A percentile compares a stretch with the other conserved stretches of the same genome.
phyloP scores from a whole-genome alignment of 176 grass and related monocot species.

The Dactylis glomerata region DNA sequence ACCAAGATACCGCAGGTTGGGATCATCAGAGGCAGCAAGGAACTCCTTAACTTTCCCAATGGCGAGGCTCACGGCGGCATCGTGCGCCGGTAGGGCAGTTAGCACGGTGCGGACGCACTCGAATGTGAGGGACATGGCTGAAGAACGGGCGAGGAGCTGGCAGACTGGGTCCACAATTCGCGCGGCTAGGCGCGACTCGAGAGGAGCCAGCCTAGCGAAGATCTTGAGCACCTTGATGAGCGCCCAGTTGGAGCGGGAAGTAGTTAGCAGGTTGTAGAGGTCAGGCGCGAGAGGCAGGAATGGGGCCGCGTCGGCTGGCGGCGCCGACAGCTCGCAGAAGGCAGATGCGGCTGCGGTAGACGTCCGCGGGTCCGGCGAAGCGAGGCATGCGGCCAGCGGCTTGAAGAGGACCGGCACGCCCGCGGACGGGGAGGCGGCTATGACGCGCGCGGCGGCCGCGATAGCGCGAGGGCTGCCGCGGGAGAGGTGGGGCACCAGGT shows the following conservation, averaged over 20 bases:
- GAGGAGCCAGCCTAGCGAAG: slow-evolving; percentile 62
- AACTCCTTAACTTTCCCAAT: slow-evolving; percentile 79
- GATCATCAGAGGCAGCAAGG: slow-evolving; percentile 59
- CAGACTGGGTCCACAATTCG: slow-evolving; percentile 75
- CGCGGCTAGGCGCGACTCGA: slow-evolving; percentile 64
- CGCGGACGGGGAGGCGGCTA: slow-evolving; percentile 50
- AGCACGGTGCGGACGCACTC: slow-evolving; percentile 77
- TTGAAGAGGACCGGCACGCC: slow-evolving; percentile 75
- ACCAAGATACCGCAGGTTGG: slow-evolving; percentile 88
- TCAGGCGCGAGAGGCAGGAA: slow-evolving; percentile 88
- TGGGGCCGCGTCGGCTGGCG: slow-evolving; percentile 54
- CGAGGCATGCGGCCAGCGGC: slow-evolving; percentile 79
- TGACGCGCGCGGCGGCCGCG: slow-evolving; percentile 52
- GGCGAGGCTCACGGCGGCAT: slow-evolving; percentile 52
- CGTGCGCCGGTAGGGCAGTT: slow-evolving; percentile 48
- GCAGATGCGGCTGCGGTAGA: slow-evolving; percentile 62
- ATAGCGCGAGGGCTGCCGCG: slow-evolving; percentile 53
- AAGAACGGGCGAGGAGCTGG: slow-evolving; percentile 54
- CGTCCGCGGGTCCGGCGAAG: slow-evolving; percentile 57
- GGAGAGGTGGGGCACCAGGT: slow-evolving; percentile 64
- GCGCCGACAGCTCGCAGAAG: slow-evolving; percentile 82
- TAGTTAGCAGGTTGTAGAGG: slow-evolving; percentile 64
- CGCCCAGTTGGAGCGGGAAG: slow-evolving; percentile 77
- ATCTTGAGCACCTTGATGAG: slow-evolving; percentile 97
- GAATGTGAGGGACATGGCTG: slow-evolving; percentile 76